Conservation (phyloP, 208 protist species). For the Crithidia bombi region DNA sequence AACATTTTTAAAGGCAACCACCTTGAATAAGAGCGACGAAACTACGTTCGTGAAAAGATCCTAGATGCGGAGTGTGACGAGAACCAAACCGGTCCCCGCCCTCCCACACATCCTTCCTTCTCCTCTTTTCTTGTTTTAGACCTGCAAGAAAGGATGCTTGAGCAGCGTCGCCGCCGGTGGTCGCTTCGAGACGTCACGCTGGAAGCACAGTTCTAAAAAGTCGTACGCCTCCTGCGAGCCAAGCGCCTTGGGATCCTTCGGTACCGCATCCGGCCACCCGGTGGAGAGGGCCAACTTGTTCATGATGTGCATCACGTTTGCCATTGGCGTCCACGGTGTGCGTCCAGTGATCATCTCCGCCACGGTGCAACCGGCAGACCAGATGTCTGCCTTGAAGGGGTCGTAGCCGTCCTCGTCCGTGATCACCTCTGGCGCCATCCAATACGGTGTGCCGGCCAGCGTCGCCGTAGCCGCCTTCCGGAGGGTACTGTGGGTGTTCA, state of each 20-base stretch:
- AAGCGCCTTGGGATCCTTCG: conserved; percentile 72
- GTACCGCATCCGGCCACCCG: conserved; percentile 90
- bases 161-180: conserved; percentile 71
- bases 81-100: too few relatives aligned
- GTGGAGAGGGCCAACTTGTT: conserved; percentile 89
- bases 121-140: conserved; percentile 21
- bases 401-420: conserved; percentile 91
- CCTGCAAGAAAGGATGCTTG: conserved; percentile 79
- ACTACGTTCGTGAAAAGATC: too few relatives aligned
- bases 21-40: too few relatives aligned
- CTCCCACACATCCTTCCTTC: too few relatives aligned
- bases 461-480: conserved; percentile 89
- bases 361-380: conserved; percentile 91
- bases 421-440: conserved; percentile 93
- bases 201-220: conserved; percentile 91
- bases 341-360: conserved; percentile 92
- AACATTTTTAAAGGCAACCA: too few relatives aligned
- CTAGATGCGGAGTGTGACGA: too few relatives aligned
- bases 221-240: conserved; percentile 80
- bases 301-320: conserved; percentile 93
- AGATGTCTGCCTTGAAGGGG: conserved; percentile 91
- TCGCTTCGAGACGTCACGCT: conserved; percentile 75
- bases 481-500: conserved; percentile 88
- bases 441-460: conserved; percentile 88
- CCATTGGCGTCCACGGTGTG: conserved; percentile 81